These are phyloP conservation scores for Fusarium coicis DNA, from an alignment of 2,329 filamentous ascomycete species.

Conservation along the genomic window DNA sequence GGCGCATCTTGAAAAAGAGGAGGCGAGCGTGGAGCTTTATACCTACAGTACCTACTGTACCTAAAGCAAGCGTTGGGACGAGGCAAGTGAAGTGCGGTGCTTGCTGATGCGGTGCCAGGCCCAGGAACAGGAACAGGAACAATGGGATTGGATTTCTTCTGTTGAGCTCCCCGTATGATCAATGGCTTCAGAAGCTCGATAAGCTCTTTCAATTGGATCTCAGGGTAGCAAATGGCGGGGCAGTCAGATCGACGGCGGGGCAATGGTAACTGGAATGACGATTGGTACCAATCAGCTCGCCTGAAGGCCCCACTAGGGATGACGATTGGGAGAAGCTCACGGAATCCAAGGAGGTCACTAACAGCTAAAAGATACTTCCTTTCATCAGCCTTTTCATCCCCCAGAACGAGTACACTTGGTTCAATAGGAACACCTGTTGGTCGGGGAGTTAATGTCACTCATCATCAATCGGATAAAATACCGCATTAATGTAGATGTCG, in stretches of 20 bases:
- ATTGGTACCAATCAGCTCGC: constrained; percentile 38
- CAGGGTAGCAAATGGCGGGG: constrained; percentile 40
- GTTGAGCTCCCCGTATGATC: constrained; percentile 36
- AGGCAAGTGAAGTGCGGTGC: constrained; percentile 16
- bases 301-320: constrained; percentile 39
- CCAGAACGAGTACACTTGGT: not conserved
- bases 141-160: constrained; percentile 28
- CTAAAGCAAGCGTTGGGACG: constrained; percentile 3
- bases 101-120: constrained; percentile 24
- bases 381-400: not conserved
- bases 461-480: not conserved
- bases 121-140: constrained; percentile 8
- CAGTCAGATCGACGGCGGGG: constrained; percentile 46
- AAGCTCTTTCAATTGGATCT: constrained; percentile 39
- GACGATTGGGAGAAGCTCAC: constrained; percentile 41
- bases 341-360: constrained; percentile 25
- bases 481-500: not conserved
- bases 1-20: constrained; percentile 28
- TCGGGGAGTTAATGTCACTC: not conserved
- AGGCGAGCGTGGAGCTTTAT: constrained; percentile 36
- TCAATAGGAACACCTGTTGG: constrained; percentile 7
- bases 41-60: not conserved
- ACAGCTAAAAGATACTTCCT: constrained; percentile 20
- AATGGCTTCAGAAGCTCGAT: constrained; percentile 36
- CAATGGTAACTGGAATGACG: constrained; percentile 38